These are phyloP conservation scores for Meredithiella fracta DNA, from an alignment of 2,329 filamentous ascomycete genomes.

Conservation along the genomic window DNA sequence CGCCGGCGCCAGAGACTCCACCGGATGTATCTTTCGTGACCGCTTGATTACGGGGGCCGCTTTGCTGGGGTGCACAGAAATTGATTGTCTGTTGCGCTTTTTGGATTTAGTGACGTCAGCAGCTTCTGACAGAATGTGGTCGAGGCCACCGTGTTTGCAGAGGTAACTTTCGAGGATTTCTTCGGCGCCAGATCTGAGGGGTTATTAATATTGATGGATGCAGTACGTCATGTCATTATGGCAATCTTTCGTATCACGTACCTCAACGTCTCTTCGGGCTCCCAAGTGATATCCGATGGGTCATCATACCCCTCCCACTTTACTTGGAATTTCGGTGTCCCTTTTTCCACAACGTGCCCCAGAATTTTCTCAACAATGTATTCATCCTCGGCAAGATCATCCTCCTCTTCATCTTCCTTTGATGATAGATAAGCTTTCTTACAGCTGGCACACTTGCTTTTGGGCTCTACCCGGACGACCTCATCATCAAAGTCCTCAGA, in stretches of 20 bases:
- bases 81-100: conserved; percentile 39
- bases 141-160: conserved; percentile 43
- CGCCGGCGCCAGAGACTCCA: conserved; percentile 31
- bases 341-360: conserved; percentile 44
- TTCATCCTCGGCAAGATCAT: conserved; percentile 27
- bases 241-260: conserved; percentile 21
- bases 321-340: conserved; percentile 46
- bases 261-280: conserved; percentile 55
- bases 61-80: conserved; percentile 23
- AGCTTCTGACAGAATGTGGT: conserved; percentile 35
- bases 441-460: neutral
- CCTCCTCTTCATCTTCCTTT: conserved; percentile 5
- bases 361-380: conserved; percentile 55
- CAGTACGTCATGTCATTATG: neutral
- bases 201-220: neutral
- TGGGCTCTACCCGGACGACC: neutral
- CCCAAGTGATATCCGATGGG: conserved; percentile 59
- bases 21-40: conserved; percentile 32
- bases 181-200: conserved; percentile 35
- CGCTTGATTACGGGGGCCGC: conserved; percentile 25
- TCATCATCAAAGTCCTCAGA: neutral
- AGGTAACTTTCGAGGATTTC: conserved; percentile 51
- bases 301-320: conserved; percentile 70
- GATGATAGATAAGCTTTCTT: neutral
- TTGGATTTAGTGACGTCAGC: conserved; percentile 34